Conservation (phyloP, 2,329 filamentous ascomycete genomes). For the Chaetothyriales sp. region DNA sequence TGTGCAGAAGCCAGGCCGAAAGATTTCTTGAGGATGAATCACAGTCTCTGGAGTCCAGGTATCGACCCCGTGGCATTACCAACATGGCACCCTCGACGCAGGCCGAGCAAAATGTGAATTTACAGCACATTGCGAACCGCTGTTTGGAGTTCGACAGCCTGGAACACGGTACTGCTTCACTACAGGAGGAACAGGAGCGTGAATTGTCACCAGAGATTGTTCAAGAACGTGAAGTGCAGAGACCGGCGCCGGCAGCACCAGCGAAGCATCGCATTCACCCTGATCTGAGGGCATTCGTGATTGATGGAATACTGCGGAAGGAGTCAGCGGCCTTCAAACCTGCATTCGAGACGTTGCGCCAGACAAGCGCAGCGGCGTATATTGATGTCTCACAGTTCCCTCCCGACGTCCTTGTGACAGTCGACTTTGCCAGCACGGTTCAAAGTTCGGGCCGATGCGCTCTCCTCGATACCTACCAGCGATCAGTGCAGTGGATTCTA, state of each 20-base stretch:
- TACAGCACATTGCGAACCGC: neutral
- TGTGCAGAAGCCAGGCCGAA: neutral
- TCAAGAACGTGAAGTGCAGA: constrained; percentile 43
- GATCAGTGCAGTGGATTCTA: constrained; percentile 44
- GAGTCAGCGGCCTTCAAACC: constrained; percentile 8
- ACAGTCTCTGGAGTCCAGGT: neutral
- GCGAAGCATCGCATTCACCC: constrained; percentile 18
- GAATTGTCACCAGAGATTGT: constrained; percentile 51
- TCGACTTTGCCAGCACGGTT: constrained; percentile 40
- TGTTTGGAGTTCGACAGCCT: neutral
- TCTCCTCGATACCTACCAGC: constrained; percentile 35
- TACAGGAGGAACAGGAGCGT: constrained; percentile 51
- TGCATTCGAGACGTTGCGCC: constrained; percentile 1
- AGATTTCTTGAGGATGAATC: neutral
- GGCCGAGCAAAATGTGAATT: neutral
- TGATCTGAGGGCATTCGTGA: neutral
- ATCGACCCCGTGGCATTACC: constrained; percentile 1
- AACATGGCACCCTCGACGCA: neutral
- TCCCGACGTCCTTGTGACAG: constrained; percentile 32
- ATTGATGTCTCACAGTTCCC: constrained; percentile 24
- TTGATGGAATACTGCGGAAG: constrained; percentile 22
- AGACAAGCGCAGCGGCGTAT: constrained; percentile 2
- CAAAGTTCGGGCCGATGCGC: constrained; percentile 4
- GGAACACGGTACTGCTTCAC: neutral
- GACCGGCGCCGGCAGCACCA: constrained; percentile 33